phyloP scores from a whole-genome alignment of 202 grass and related monocot species.

The Carex arenaria region DNA sequence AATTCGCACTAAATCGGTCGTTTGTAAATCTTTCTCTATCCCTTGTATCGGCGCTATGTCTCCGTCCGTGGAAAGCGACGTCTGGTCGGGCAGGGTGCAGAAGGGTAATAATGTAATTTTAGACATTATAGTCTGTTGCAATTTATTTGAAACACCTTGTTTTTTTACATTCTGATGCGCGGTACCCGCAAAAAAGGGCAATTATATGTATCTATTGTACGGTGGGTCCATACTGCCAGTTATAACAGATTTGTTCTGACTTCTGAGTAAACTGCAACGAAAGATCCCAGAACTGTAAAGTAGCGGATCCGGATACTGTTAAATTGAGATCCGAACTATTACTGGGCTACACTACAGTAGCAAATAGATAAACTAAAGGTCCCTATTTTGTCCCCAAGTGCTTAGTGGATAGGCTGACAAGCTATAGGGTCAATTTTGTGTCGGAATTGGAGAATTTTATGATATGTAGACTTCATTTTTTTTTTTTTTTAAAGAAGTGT shows the following conservation, averaged over 20 bases:
- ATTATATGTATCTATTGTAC: no score
- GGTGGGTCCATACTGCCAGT: neutral
- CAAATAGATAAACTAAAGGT: neutral
- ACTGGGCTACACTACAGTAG: neutral
- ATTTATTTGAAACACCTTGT: neutral
- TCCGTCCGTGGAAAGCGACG: constrained; percentile 14
- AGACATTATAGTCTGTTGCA: neutral
- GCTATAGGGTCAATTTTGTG: neutral
- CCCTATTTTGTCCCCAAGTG: neutral
- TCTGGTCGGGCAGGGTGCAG: neutral
- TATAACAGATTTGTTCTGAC: neutral
- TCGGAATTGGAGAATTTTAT: neutral
- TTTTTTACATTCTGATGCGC: neutral
- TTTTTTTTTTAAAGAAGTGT: neutral
- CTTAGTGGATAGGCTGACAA: neutral
- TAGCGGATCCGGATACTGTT: neutral
- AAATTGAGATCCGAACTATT: neutral
- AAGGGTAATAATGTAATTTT: constrained; percentile 11
- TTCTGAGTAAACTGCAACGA: neutral
- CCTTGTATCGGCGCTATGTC: constrained; percentile 13
- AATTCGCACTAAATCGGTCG: neutral
- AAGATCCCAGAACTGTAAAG: neutral
- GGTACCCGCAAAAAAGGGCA: neutral
- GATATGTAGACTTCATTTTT: neutral
- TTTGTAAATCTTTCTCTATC: constrained; percentile 15